Percentiles rank a stretch among this genome's conserved stretches.
phyloP scores from a whole-genome alignment of 2,329 filamentous ascomycete species.

The Aspergillus ibericus region DNA sequence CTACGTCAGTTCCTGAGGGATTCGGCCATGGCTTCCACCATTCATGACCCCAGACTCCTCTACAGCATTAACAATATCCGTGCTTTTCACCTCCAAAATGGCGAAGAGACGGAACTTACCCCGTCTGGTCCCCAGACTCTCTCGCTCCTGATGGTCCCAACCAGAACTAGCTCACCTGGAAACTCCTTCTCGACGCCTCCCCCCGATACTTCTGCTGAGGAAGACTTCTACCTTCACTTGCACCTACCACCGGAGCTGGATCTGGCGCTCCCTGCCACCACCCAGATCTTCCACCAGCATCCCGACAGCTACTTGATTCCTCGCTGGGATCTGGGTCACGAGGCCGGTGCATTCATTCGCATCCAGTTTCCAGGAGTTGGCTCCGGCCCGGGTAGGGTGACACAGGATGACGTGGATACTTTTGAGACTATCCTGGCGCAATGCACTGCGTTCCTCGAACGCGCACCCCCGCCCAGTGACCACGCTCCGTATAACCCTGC shows the following conservation, averaged over 20 bases:
- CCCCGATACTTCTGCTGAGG: slow-evolving; percentile 62
- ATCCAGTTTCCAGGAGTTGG: slow-evolving; percentile 83
- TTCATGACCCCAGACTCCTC: slow-evolving; percentile 41
- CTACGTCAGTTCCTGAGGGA: not conserved
- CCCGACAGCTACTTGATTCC: slow-evolving; percentile 92
- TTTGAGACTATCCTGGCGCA: slow-evolving; percentile 98
- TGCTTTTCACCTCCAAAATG: slow-evolving; percentile 88
- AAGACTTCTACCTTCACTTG: slow-evolving; percentile 96
- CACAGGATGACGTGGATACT: slow-evolving; percentile 90
- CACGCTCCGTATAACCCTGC: slow-evolving; percentile 71
- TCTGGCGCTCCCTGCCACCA: slow-evolving; percentile 87
- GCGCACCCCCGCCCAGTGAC: slow-evolving; percentile 62
- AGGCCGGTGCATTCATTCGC: slow-evolving; percentile 85
- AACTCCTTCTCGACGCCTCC: slow-evolving; percentile 32
- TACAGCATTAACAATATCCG: slow-evolving; percentile 73
- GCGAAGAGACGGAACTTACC: slow-evolving; percentile 78
- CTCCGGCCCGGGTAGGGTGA: slow-evolving; percentile 61
- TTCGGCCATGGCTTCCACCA: slow-evolving; percentile 26
- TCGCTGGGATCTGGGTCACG: slow-evolving; percentile 86
- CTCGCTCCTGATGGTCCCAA: slow-evolving; percentile 93
- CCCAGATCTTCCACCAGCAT: slow-evolving; percentile 95
- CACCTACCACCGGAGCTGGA: slow-evolving; percentile 94
- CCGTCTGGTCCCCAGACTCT: slow-evolving; percentile 85
- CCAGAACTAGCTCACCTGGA: slow-evolving; percentile 66
- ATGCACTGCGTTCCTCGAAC: slow-evolving; percentile 92